Evolutionary conservation across 2,329 filamentous ascomycete genomes (phyloP), one percentile per base, ranked within the genome.

Genomic region (Westerdykella sp.): DNA sequence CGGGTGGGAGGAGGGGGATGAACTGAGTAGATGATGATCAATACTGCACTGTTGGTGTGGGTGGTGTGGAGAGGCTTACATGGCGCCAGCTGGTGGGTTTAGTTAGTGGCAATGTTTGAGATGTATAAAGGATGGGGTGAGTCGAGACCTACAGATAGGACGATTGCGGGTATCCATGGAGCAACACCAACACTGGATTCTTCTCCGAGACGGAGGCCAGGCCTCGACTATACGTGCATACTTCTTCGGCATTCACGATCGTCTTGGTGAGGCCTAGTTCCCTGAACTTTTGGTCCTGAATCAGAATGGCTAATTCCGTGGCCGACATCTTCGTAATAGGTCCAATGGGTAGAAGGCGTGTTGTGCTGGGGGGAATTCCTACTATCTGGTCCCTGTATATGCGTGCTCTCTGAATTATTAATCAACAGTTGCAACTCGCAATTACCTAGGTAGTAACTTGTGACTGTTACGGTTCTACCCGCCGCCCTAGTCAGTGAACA

Each of bases 141-240:
- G 22, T 3, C 41, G 16, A 34, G 13, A 22, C 34, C 45, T 49
- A 60, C 60, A 57, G 57, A 44, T 57, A 62, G 18, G 56, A 47
- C n/a, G 54, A 58, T 37, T 60, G 50, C 1, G 62, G 62, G 36
- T 65, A 65, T 7, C 62, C 62, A 45, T 65, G 62, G 11, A 65
- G 35, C 15, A 65, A 44, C 1, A 63, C 57, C 1, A 65, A 36
- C 7, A 64, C 46, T 1, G 61, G 62, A 30, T 65, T 63, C 21
- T 51, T 46, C 1, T 56, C 53, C 5, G 52, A 56, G 3, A 51
- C 57, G 12, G 48, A 22, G 1, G 50, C 53, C 9, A 65, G 42
- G 16, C 42, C 42, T 14, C 57, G 57, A 46, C 49, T 60, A 34
- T 65, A 64, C 7, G 40, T 52, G 40, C 48, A 52, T 1, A 64